phyloP scores from a whole-genome alignment of 2,329 filamentous ascomycete genomes.

The Sphaerulina vaccinii region DNA sequence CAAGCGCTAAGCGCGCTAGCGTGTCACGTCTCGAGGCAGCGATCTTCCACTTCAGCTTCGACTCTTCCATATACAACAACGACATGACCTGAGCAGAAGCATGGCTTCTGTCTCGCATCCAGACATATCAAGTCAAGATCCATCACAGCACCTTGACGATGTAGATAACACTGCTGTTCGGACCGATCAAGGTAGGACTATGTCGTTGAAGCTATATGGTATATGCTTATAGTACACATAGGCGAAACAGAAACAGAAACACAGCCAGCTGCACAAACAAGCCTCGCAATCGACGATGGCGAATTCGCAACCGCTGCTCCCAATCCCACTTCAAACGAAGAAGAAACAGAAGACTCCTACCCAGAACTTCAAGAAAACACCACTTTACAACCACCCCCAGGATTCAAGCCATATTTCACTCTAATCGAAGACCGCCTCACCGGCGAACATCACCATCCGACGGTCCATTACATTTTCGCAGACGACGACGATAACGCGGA shows the following conservation, averaged over 20 bases:
- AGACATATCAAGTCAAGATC: neutral
- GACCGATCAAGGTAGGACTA: neutral
- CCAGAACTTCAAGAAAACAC: slow-evolving; percentile 22
- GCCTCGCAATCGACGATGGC: slow-evolving; percentile 17
- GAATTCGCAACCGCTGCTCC: slow-evolving; percentile 10
- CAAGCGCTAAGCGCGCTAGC: too few species aligned
- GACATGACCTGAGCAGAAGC: neutral
- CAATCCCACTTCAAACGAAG: neutral
- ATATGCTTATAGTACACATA: neutral
- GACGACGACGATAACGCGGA: slow-evolving; percentile 93
- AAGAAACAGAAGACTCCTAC: slow-evolving; percentile 23
- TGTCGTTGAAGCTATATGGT: neutral
- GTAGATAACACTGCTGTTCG: neutral
- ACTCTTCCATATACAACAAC: neutral
- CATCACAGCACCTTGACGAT: neutral
- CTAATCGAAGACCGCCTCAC: slow-evolving; percentile 75
- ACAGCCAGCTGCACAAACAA: neutral
- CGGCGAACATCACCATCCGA: slow-evolving; percentile 75
- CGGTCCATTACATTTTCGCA: slow-evolving; percentile 86
- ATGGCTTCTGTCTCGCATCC: neutral
- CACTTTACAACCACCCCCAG: slow-evolving; percentile 36
- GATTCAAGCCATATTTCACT: slow-evolving; percentile 81
- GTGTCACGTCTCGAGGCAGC: too few species aligned
- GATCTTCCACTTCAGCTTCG: too few species aligned
- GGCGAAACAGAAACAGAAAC: neutral